phyloP scores from a whole-genome alignment of 192 early-diverging fungal species.

The Piromyces sp. region DNA sequence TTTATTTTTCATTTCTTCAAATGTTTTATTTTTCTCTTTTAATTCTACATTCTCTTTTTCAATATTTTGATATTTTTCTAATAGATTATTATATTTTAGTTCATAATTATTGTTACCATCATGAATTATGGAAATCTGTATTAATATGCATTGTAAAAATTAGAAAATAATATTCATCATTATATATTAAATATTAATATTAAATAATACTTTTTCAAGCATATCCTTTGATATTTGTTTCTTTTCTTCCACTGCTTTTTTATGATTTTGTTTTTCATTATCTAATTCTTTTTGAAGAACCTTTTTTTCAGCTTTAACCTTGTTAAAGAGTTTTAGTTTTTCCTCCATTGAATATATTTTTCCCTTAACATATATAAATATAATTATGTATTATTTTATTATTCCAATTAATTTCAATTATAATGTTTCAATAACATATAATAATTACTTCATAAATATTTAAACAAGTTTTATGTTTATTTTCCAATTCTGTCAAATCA shows the following conservation, averaged over 20 bases:
- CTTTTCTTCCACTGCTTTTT: not conserved
- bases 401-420: too few species aligned
- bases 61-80: not conserved
- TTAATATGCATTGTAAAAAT: too few species aligned
- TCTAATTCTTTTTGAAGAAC: not conserved
- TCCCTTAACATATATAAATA: not conserved
- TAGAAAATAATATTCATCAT: too few species aligned
- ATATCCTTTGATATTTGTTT: not conserved
- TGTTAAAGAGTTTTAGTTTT: not conserved
- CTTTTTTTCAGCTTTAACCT: not conserved
- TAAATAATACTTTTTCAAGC: not conserved
- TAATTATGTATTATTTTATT: too few species aligned
- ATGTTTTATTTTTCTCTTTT: conserved; percentile 1
- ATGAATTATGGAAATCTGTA: not conserved
- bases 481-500: not conserved
- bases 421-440: too few species aligned
- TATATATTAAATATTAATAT: too few species aligned
- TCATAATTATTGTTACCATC: not conserved
- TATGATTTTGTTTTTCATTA: not conserved
- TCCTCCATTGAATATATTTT: not conserved
- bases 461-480: not conserved
- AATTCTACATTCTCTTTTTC: conserved; percentile 3
- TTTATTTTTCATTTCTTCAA: conserved; percentile 8
- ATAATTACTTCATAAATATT: not conserved
- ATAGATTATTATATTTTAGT: not conserved